These are phyloP conservation scores for Pleurotus salmoneostramineus DNA, from an alignment of 768 basidiomycete species.

Conservation along the genomic window DNA sequence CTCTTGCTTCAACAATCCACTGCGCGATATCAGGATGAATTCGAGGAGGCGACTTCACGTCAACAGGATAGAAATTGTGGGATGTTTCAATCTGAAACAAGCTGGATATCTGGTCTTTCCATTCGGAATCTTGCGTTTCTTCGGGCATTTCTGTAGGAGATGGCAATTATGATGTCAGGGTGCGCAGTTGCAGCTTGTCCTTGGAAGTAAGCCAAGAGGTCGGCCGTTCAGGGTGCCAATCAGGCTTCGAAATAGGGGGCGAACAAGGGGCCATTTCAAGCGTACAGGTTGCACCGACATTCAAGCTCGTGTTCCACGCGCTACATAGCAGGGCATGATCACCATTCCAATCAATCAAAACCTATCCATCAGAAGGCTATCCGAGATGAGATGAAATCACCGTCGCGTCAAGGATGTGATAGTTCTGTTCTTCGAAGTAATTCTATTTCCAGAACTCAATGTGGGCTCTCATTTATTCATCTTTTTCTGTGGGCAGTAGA, in stretches of 20 bases:
- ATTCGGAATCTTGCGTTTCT: slow-evolving; percentile 9
- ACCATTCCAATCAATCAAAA: neutral
- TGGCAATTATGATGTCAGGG: neutral
- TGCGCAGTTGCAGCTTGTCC: neutral
- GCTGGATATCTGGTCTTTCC: slow-evolving; percentile 17
- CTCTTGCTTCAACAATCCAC: slow-evolving; percentile 25
- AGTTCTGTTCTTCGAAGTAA: neutral
- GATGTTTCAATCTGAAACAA: slow-evolving; percentile 28
- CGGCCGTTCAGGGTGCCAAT: neutral
- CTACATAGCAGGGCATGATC: neutral
- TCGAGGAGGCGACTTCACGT: slow-evolving; percentile 16
- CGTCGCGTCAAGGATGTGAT: too few species aligned
- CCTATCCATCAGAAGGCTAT: too few species aligned
- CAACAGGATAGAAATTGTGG: slow-evolving; percentile 24
- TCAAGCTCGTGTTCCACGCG: too few species aligned
- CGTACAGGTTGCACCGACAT: too few species aligned
- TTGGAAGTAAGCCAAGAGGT: neutral
- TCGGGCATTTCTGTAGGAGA: neutral
- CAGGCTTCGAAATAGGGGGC: too few species aligned
- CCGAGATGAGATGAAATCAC: too few species aligned
- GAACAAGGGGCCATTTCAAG: too few species aligned
- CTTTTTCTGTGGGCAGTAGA: neutral
- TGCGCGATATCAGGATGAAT: slow-evolving; percentile 34
- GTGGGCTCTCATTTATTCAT: neutral
- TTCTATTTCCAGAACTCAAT: neutral